These are phyloP conservation scores for Linnemannia schmuckeri DNA, from an alignment of 192 early-diverging fungal genomes.

Conservation along the genomic window DNA sequence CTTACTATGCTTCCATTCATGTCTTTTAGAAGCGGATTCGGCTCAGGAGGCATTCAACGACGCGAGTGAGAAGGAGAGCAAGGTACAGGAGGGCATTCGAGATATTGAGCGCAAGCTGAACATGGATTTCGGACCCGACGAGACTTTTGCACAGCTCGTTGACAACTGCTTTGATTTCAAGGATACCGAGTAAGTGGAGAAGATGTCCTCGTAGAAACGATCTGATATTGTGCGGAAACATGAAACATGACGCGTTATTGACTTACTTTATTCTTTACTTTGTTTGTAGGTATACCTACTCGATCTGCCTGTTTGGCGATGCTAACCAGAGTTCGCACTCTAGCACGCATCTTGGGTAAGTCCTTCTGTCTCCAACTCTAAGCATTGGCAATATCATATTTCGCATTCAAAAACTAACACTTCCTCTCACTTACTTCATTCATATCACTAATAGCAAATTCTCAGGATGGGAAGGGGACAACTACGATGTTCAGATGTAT, in stretches of 20 bases:
- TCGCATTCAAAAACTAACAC: not conserved
- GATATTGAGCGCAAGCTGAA: conserved; percentile 67
- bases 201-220: no score
- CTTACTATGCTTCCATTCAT: conserved; percentile 1
- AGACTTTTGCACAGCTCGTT: conserved; percentile 76
- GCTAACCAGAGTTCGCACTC: conserved; percentile 76
- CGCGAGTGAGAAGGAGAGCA: conserved; percentile 36
- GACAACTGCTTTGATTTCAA: conserved; percentile 79
- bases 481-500: conserved; percentile 76
- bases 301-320: conserved; percentile 80
- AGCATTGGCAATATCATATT: no score
- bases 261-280: conserved; percentile 47
- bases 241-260: no score
- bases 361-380: conserved; percentile 22
- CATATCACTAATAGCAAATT: conserved; percentile 57
- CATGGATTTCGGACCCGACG: conserved; percentile 79
- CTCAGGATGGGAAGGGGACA: conserved; percentile 60
- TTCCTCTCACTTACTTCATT: not conserved
- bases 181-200: conserved; percentile 70
- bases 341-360: conserved; percentile 71
- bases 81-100: conserved; percentile 47
- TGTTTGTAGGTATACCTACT: conserved; percentile 76
- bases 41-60: conserved; percentile 38
- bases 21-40: conserved; percentile 33
- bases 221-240: no score